phyloP scores from a whole-genome alignment of 805 yeast species.

The Ogataea nakhonphanomensis region DNA sequence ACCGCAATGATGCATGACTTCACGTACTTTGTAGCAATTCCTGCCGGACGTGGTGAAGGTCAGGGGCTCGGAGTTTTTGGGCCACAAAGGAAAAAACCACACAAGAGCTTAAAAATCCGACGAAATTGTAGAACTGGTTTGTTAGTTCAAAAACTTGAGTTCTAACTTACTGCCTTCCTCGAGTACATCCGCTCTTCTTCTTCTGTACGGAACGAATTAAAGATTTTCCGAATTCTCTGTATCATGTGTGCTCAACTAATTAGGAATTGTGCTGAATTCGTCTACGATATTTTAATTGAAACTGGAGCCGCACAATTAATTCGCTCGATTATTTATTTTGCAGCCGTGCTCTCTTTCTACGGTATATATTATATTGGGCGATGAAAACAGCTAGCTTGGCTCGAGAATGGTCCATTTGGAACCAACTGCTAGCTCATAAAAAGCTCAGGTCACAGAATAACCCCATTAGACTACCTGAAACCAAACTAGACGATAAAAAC shows the following conservation, averaged over 20 bases:
- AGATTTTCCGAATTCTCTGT: constrained; percentile 73
- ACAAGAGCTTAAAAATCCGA: constrained; percentile 80
- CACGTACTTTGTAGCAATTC: constrained; percentile 3
- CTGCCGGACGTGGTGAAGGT: constrained; percentile 4
- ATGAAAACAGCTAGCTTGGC: constrained; percentile 28
- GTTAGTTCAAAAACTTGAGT: not conserved
- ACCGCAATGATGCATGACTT: constrained; percentile 10
- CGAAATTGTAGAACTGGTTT: constrained; percentile 56
- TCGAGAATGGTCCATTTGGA: constrained; percentile 36
- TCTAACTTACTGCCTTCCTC: constrained; percentile 56
- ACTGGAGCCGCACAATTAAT: not conserved
- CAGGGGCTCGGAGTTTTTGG: constrained; percentile 38
- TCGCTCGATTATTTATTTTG: not conserved
- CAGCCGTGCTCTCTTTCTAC: not conserved
- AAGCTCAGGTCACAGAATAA: not conserved
- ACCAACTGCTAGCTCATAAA: constrained; percentile 23
- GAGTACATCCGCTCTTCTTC: constrained; percentile 80
- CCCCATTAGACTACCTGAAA: no score
- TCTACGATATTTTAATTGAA: not conserved
- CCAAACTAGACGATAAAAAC: no score
- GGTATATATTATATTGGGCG: not conserved
- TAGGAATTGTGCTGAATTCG: not conserved
- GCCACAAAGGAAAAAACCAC: constrained; percentile 79
- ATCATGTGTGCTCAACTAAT: constrained; percentile 41
- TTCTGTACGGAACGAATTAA: constrained; percentile 79